These are phyloP conservation scores for Leccinum ochraceum DNA, from an alignment of 768 basidiomycete species.

Conservation along the genomic window DNA sequence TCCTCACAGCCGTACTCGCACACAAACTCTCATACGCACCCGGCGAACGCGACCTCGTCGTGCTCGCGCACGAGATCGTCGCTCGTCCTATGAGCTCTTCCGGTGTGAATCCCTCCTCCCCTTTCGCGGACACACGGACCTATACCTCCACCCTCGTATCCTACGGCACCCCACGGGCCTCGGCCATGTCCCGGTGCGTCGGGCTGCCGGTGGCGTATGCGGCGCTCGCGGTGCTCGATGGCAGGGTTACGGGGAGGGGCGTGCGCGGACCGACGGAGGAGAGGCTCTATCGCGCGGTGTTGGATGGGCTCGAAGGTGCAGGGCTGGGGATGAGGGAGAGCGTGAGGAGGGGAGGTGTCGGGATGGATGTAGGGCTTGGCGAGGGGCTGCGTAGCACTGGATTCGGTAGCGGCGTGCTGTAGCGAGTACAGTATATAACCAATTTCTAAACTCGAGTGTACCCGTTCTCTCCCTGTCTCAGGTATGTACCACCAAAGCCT, in stretches of 20 bases:
- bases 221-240: slow-evolving; percentile 69
- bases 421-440: too few species aligned
- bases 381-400: slow-evolving; percentile 21
- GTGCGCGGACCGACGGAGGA: slow-evolving; percentile 67
- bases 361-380: slow-evolving; percentile 44
- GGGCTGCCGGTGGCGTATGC: slow-evolving; percentile 88
- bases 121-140: slow-evolving; percentile 41
- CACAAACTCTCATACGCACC: slow-evolving; percentile 68
- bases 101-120: too few species aligned
- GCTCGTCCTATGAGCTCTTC: slow-evolving; percentile 26
- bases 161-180: slow-evolving; percentile 57
- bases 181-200: slow-evolving; percentile 91
- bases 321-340: slow-evolving; percentile 43
- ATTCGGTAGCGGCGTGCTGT: background rate
- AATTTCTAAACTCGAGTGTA: too few species aligned
- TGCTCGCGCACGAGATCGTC: slow-evolving; percentile 83
- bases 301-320: slow-evolving; percentile 57
- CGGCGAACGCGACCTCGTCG: slow-evolving; percentile 82
- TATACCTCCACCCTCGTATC: slow-evolving; percentile 61
- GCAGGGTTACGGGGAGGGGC: slow-evolving; percentile 51
- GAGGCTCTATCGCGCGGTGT: slow-evolving; percentile 61
- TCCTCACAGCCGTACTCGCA: slow-evolving; percentile 71
- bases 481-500: too few species aligned
- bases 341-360: slow-evolving; percentile 39
- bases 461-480: too few species aligned